A percentile compares a stretch with the other conserved stretches of the same genome.
phyloP scores from a whole-genome alignment of 2,329 filamentous ascomycete genomes.

The Thielaviopsis populi region DNA sequence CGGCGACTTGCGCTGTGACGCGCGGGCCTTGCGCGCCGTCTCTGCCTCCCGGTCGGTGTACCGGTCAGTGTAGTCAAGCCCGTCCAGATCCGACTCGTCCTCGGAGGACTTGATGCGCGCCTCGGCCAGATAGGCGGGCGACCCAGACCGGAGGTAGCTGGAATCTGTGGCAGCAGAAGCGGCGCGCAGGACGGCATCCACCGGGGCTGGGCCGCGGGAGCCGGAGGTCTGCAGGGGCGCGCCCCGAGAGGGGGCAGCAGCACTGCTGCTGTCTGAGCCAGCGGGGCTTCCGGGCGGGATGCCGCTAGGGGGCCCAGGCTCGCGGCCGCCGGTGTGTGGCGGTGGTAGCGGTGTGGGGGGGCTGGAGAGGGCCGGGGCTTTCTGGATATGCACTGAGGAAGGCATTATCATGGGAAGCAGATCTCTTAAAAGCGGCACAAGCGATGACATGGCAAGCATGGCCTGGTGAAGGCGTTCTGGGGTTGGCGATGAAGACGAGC shows the following conservation, averaged over 20 bases:
- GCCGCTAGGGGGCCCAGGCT: neutral
- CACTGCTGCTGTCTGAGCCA: neutral
- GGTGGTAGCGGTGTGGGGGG: constrained; percentile 26
- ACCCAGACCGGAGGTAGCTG: neutral
- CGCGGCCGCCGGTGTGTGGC: constrained; percentile 19
- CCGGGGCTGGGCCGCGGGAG: neutral
- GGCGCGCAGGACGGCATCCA: neutral
- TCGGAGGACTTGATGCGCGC: neutral
- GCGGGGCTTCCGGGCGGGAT: neutral
- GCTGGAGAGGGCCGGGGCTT: constrained; percentile 23
- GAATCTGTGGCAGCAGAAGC: neutral
- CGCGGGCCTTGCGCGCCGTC: constrained; percentile 4
- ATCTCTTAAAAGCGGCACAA: constrained; percentile 42
- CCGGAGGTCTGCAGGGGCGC: neutral
- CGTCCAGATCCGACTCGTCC: constrained; percentile 28
- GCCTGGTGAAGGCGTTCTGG: neutral
- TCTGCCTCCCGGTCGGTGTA: constrained; percentile 16
- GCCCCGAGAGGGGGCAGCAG: neutral
- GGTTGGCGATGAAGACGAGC: neutral
- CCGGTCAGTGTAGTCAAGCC: constrained; percentile 23
- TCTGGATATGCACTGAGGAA: constrained; percentile 38
- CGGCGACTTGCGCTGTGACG: constrained; percentile 7
- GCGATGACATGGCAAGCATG: constrained; percentile 40
- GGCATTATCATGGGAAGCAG: constrained; percentile 45
- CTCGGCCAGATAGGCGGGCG: neutral